Percentiles rank a stretch among this genome's conserved stretches.
These are phyloP conservation scores for Dipteronia dyeriana DNA, from an alignment of 345 rosid species.

Conservation along the genomic window DNA sequence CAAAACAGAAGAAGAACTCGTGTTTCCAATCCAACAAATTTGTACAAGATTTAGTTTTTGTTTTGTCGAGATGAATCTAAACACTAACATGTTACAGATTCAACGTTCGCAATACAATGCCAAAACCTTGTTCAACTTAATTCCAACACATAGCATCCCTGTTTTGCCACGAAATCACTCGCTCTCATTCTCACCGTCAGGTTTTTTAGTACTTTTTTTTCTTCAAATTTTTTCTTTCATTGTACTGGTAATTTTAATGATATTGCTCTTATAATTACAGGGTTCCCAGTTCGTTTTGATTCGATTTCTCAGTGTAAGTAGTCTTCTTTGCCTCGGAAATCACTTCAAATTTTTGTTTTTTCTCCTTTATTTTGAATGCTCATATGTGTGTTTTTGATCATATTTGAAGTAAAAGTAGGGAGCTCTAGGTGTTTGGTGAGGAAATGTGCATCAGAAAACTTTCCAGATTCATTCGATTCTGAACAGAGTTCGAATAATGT, in stretches of 20 bases:
- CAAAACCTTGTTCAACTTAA: neutral
- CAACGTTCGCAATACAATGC: slow-evolving; percentile 10
- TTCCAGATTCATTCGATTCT: slow-evolving; percentile 39
- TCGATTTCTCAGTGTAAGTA: slow-evolving; percentile 39
- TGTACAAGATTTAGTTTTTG: neutral
- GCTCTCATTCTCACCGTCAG: slow-evolving; percentile 1
- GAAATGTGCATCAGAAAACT: slow-evolving; percentile 41
- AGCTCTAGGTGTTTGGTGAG: slow-evolving; percentile 39
- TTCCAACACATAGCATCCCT: slow-evolving; percentile 14
- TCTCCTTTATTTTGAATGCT: neutral
- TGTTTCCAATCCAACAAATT: too few relatives aligned
- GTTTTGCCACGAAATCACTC: slow-evolving; percentile 21
- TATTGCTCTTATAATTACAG: slow-evolving; percentile 2
- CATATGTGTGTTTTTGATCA: neutral
- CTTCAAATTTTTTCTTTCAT: neutral
- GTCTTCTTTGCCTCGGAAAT: neutral
- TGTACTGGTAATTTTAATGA: neutral
- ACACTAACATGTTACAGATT: neutral
- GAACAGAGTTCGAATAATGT: slow-evolving; percentile 32
- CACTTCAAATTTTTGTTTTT: neutral
- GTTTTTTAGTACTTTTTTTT: neutral
- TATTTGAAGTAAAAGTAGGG: slow-evolving; percentile 23
- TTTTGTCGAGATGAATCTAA: slow-evolving; percentile 21
- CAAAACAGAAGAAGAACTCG: neutral
- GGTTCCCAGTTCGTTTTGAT: slow-evolving; percentile 25